phyloP scores from a whole-genome alignment of 129 eudicot genomes.

The Logfia minima region DNA sequence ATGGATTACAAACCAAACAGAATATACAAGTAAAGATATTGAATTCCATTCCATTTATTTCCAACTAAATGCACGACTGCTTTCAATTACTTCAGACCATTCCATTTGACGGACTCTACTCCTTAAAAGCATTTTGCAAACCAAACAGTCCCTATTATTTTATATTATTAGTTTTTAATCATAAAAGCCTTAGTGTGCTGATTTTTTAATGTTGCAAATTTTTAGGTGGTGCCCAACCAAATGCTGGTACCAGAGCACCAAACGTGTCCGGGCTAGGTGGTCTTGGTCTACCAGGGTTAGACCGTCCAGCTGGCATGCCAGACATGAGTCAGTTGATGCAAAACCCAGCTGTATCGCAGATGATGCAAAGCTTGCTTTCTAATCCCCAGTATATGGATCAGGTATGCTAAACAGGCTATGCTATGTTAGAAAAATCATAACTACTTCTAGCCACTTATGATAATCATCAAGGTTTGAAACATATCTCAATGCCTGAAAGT shows the following conservation, averaged over 20 bases:
- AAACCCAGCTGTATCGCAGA: constrained; percentile 90
- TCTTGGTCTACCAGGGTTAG: constrained; percentile 72
- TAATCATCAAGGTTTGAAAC: background rate
- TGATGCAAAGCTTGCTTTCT: constrained; percentile 89
- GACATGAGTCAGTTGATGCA: constrained; percentile 74
- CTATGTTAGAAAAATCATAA: background rate
- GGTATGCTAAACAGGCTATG: constrained; percentile 37
- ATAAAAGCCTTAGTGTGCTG: constrained; percentile 15
- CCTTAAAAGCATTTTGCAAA: background rate
- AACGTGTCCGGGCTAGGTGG: constrained; percentile 69
- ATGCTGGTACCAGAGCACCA: constrained; percentile 54
- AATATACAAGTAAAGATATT: background rate
- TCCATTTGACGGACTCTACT: background rate
- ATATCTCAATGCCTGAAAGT: background rate
- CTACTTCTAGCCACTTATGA: background rate
- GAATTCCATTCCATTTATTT: background rate
- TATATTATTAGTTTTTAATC: background rate
- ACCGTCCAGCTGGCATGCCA: constrained; percentile 54
- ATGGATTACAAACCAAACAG: background rate
- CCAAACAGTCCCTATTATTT: background rate
- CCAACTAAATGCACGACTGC: background rate
- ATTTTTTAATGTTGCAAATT: constrained; percentile 12
- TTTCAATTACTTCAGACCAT: background rate
- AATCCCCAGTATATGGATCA: constrained; percentile 93
- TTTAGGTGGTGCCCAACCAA: constrained; percentile 60